Evolutionary conservation across 805 yeast genomes (phyloP).

Genomic region (Starmera quercuum): DNA sequence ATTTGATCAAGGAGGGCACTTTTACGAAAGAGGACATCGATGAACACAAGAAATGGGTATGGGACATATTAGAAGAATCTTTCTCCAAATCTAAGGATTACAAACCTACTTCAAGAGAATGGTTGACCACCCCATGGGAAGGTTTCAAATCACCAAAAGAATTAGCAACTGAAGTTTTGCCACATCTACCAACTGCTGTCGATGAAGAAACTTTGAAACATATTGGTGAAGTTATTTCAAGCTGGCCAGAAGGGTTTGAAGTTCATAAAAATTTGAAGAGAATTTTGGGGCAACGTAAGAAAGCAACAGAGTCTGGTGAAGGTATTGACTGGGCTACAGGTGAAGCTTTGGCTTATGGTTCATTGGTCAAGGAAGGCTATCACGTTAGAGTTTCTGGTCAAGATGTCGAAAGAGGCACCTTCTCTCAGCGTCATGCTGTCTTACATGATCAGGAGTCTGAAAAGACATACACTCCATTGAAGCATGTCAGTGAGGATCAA

Average conservation of each 20-base stretch:
- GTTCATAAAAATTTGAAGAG: slow-evolving; percentile 95
- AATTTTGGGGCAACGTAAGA: slow-evolving; percentile 80
- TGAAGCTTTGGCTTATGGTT: slow-evolving; percentile 97
- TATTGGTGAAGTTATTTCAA: slow-evolving; percentile 71
- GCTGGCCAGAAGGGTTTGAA: slow-evolving; percentile 82
- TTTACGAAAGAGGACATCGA: slow-evolving; percentile 86
- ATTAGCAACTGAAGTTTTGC: slow-evolving; percentile 89
- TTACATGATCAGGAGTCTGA: slow-evolving; percentile 93
- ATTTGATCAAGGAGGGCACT: slow-evolving; percentile 78
- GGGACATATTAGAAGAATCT: slow-evolving; percentile 89
- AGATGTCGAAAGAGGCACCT: slow-evolving; percentile 99
- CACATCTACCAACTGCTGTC: slow-evolving; percentile 93
- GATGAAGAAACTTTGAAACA: slow-evolving; percentile 61
- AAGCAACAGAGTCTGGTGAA: slow-evolving; percentile 80
- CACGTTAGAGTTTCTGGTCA: slow-evolving; percentile 98
- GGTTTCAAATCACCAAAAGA: slow-evolving; percentile 97
- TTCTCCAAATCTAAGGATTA: slow-evolving; percentile 85
- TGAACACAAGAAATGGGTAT: slow-evolving; percentile 97
- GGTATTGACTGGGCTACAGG: slow-evolving; percentile 99
- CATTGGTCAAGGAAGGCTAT: slow-evolving; percentile 86
- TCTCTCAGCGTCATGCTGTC: slow-evolving; percentile 98
- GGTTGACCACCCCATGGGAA: slow-evolving; percentile 99
- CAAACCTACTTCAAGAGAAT: slow-evolving; percentile 86
- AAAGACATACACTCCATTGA: slow-evolving; percentile 76
- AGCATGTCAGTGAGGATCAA: slow-evolving; percentile 70